Conservation (phyloP, 306 rosid species). For the Hippophae rhamnoides region DNA sequence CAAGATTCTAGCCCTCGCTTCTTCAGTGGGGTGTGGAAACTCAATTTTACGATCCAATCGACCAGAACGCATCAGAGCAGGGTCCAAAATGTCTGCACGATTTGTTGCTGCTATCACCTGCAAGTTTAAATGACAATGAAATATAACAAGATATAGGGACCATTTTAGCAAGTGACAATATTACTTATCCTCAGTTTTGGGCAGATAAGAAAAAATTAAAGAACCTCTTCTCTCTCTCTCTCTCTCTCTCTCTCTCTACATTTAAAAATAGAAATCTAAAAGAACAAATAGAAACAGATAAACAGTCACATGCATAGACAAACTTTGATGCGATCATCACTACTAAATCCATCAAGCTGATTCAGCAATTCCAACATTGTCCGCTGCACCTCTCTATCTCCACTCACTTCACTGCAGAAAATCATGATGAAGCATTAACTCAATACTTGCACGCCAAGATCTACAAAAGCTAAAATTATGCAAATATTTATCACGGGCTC, state of each 20-base stretch:
- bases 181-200: neutral
- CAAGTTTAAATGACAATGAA: slow-evolving; percentile 3
- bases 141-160: neutral
- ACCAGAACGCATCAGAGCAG: slow-evolving; percentile 99
- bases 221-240: too few species aligned
- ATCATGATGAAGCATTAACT: neutral
- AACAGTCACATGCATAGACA: slow-evolving; percentile 1
- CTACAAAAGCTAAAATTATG: neutral
- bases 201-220: too few species aligned
- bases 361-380: slow-evolving; percentile 93
- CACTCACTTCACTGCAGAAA: slow-evolving; percentile 73
- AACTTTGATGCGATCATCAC: slow-evolving; percentile 92
- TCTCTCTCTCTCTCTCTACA: too few species aligned
- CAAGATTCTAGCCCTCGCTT: slow-evolving; percentile 87
- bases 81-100: slow-evolving; percentile 95
- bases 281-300: too few species aligned
- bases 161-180: neutral
- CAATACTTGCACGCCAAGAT: neutral
- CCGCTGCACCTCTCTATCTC: slow-evolving; percentile 96
- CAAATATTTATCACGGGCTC: neutral
- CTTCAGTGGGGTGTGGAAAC: slow-evolving; percentile 96
- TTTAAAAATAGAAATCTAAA: too few species aligned
- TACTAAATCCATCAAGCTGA: slow-evolving; percentile 94
- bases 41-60: slow-evolving; percentile 94
- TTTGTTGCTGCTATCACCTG: slow-evolving; percentile 99